Evolutionary conservation across 2,329 filamentous ascomycete genomes (phyloP), one percentile per base, ranked within the genome.

Genomic region (Fusarium zealandicum): DNA sequence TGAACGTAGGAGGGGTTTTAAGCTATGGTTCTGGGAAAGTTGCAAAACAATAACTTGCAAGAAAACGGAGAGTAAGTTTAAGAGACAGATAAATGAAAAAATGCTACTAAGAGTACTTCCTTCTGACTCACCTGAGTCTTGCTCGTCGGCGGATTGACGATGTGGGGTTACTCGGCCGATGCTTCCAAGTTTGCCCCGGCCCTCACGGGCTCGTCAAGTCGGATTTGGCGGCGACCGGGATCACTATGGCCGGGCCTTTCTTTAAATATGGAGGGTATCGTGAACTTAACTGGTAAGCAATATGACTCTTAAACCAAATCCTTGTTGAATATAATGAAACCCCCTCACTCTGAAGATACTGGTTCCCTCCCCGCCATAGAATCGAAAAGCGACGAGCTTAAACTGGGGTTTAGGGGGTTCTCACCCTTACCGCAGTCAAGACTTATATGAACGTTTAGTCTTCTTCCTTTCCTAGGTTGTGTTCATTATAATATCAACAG

Each of bases 51-150:
- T 31, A 35, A 20, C 9, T 25, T 7, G 7, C 13, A 7, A 20
- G 6, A 35, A 14, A 30, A 13, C 6, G 10, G 42, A 35, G 22
- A 9, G 3, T 6, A 11, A 18, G 14, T 8, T 4, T 6, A 38
- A 31, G 31, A 12, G 5, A 1, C 12, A 30, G 9, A 7, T 28
- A 28, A 11, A 9, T 25, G 22, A 9, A 25, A 25, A 25, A 25
- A 25, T 5, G 22, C 22, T 25, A 7, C 3, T 9, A 8, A 8
- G 9, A 25, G 8, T 25, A 8, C 7, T 9, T 25, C 22, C 3
- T 25, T 25, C 22, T 58, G 54, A 58, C 38, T 58, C 55, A 58
- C 54, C 49, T 54, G 22, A 25, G 22, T 25, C 22, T 22, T 8
- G 22, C 22, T 25, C 7, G 22, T 25, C 7, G 13, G 12, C 18